phyloP scores from a whole-genome alignment of 352 stramenopile genomes.

The Discostella stelligera region DNA sequence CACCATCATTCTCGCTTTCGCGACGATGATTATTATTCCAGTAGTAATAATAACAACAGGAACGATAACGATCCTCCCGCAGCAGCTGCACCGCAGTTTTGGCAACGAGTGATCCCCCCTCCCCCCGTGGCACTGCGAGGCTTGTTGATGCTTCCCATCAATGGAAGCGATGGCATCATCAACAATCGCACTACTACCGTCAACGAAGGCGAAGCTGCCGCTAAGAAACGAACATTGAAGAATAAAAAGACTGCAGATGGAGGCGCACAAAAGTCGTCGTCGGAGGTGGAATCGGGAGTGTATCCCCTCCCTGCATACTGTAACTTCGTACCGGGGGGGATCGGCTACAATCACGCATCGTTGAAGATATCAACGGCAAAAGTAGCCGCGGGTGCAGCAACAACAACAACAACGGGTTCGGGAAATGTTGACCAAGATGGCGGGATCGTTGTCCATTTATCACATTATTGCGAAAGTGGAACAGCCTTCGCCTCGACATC shows the following conservation, averaged over 20 bases:
- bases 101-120: not conserved
- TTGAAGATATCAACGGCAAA: not conserved
- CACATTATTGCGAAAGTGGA: not conserved
- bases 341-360: conserved; percentile 36
- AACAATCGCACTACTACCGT: not conserved
- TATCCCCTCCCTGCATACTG: conserved; percentile 73
- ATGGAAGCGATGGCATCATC: not conserved
- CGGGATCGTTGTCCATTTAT: not conserved
- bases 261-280: not conserved
- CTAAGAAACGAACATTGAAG: not conserved
- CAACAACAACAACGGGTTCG: not conserved
- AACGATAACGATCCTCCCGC: not conserved
- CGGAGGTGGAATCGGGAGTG: conserved; percentile 6
- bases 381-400: not conserved
- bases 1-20: too few relatives aligned
- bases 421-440: not conserved
- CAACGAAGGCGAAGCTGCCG: not conserved
- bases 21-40: too few relatives aligned
- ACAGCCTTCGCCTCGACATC: not conserved
- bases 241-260: conserved; percentile 5
- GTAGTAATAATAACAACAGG: not conserved
- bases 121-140: not conserved
- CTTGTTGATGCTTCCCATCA: not conserved
- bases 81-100: not conserved
- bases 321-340: conserved; percentile 71